A percentile compares a stretch with the other conserved stretches of the same genome.
phyloP scores from a whole-genome alignment of 2,329 filamentous ascomycete genomes.

The Alternaria solani region DNA sequence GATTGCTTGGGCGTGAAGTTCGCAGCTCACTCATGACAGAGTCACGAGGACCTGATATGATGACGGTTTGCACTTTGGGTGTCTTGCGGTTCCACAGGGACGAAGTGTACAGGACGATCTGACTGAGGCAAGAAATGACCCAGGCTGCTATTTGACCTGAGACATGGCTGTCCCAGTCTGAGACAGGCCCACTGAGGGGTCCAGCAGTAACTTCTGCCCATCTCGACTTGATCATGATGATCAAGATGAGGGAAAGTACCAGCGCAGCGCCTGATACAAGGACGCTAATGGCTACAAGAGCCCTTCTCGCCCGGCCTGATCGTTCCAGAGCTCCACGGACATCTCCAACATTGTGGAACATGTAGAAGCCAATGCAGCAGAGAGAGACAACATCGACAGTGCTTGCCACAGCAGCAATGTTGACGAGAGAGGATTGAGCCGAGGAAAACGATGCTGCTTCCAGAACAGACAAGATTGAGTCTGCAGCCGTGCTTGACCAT shows the following conservation, averaged over 20 bases:
- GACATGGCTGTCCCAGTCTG: conserved; percentile 36
- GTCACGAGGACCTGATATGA: conserved; percentile 41
- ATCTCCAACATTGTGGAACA: conserved; percentile 41
- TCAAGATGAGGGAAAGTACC: conserved; percentile 37
- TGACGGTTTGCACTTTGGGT: conserved; percentile 28
- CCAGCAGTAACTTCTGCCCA: conserved; percentile 27
- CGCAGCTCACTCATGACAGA: conserved; percentile 49
- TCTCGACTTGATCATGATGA: conserved; percentile 38
- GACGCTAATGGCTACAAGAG: conserved; percentile 33
- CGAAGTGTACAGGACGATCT: conserved; percentile 42
- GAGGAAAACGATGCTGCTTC: conserved; percentile 45
- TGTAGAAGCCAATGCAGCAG: conserved; percentile 39
- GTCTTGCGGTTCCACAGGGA: conserved; percentile 35
- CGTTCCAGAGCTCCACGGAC: conserved; percentile 33
- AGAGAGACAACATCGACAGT: conserved; percentile 42
- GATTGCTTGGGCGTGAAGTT: conserved; percentile 31
- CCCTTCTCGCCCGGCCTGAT: conserved; percentile 25
- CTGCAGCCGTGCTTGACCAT: conserved; percentile 46
- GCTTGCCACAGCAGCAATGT: conserved; percentile 43
- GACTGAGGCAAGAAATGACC: conserved; percentile 41
- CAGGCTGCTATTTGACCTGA: conserved; percentile 49
- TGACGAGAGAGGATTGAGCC: conserved; percentile 32
- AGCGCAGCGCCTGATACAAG: conserved; percentile 35
- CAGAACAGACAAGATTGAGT: conserved; percentile 48
- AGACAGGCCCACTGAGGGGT: conserved; percentile 24